These are phyloP conservation scores for Mycena sp. DNA, from an alignment of 1,284 basidiomycete genomes.

Conservation along the genomic window DNA sequence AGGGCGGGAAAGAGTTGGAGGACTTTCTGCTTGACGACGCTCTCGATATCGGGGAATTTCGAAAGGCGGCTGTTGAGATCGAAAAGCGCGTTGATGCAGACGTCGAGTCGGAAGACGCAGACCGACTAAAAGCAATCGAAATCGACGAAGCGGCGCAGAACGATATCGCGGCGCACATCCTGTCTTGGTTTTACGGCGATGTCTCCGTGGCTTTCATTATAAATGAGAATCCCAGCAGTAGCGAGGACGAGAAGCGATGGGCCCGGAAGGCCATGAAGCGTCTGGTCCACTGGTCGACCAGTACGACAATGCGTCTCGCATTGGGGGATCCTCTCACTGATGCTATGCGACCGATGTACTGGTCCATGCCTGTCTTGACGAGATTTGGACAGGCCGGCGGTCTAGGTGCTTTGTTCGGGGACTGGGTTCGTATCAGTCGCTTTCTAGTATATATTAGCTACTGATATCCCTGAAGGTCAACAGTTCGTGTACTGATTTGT, in stretches of 20 bases:
- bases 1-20: slow-evolving; percentile 35
- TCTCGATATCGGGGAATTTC: slow-evolving; percentile 39
- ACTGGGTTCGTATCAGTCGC: slow-evolving; percentile 34
- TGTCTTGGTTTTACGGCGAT: slow-evolving; percentile 39
- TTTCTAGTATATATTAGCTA: not conserved
- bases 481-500: slow-evolving; percentile 32
- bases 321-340: slow-evolving; percentile 41
- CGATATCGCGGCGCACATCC: slow-evolving; percentile 38
- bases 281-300: slow-evolving; percentile 38
- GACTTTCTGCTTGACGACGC: slow-evolving; percentile 39
- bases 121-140: slow-evolving; percentile 28
- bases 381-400: slow-evolving; percentile 39
- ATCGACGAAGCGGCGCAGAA: slow-evolving; percentile 27
- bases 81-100: slow-evolving; percentile 31
- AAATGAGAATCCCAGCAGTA: slow-evolving; percentile 14
- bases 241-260: slow-evolving; percentile 33
- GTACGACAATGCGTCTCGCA: slow-evolving; percentile 26
- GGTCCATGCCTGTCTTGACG: slow-evolving; percentile 27
- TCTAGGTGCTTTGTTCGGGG: slow-evolving; percentile 37
- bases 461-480: slow-evolving; percentile 24
- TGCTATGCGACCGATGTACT: slow-evolving; percentile 40
- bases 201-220: slow-evolving; percentile 36
- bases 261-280: slow-evolving; percentile 31
- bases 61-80: slow-evolving; percentile 27
- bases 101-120: slow-evolving; percentile 36